Percentiles rank a stretch among this genome's conserved stretches.
Evolutionary conservation across 2,329 filamentous ascomycete species (phyloP).

Genomic region (Trichoderma aggressivum): DNA sequence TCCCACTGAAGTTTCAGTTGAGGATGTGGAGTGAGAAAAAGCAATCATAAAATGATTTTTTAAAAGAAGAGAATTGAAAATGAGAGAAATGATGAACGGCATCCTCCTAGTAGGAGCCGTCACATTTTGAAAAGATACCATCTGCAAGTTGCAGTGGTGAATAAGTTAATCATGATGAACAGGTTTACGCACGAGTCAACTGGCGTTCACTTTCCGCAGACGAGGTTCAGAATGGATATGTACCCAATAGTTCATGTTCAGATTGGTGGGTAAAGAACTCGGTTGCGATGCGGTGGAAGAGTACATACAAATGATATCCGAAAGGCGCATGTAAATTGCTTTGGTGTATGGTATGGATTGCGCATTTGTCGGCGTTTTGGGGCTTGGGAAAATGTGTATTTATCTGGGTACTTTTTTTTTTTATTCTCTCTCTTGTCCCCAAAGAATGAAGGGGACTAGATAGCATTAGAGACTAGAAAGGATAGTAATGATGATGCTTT

Average conservation of each 20-base stretch:
- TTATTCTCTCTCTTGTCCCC: slow-evolving; percentile 20
- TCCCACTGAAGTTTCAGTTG: slow-evolving; percentile 32
- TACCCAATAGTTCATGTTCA: slow-evolving; percentile 1
- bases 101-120: slow-evolving; percentile 9
- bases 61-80: neutral
- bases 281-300: neutral
- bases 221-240: neutral
- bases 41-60: slow-evolving; percentile 7
- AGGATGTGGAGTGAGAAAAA: slow-evolving; percentile 24
- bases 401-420: neutral
- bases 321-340: neutral
- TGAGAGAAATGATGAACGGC: neutral
- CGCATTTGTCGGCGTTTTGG: slow-evolving; percentile 17
- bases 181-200: slow-evolving; percentile 20
- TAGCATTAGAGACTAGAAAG: slow-evolving; percentile 16
- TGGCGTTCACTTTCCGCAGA: neutral
- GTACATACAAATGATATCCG: neutral
- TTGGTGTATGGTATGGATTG: neutral
- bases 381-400: slow-evolving; percentile 21
- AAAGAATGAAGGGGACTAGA: slow-evolving; percentile 20
- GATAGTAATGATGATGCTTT: slow-evolving; percentile 3
- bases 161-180: slow-evolving; percentile 23
- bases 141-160: slow-evolving; percentile 18
- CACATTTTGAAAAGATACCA: neutral
- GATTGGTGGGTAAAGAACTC: neutral